Conservation (phyloP, 495 filamentous ascomycete species). For the Daldinia bambusicola region DNA sequence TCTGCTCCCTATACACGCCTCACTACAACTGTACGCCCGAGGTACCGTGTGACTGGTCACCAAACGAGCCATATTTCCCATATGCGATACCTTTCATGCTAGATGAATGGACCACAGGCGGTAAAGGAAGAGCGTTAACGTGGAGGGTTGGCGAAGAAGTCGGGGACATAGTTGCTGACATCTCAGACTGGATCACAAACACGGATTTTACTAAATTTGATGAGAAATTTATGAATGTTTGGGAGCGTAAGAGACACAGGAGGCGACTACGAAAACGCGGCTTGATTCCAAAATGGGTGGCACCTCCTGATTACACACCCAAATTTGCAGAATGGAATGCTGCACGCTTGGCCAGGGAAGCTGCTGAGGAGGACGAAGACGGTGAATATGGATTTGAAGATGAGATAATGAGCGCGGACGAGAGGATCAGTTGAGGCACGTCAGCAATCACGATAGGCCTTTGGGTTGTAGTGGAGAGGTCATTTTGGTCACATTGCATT, state of each 20-base stretch:
- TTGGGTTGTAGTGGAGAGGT: constrained; percentile 7
- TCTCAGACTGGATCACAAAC: constrained; percentile 53
- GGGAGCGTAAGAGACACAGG: constrained; percentile 51
- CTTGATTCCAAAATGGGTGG: constrained; percentile 45
- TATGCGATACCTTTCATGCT: constrained; percentile 65
- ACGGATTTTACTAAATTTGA: constrained; percentile 53
- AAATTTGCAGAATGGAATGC: constrained; percentile 50
- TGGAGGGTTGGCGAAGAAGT: constrained; percentile 49
- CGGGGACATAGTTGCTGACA: constrained; percentile 54
- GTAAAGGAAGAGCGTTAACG: constrained; percentile 49
- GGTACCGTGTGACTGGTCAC: constrained; percentile 58
- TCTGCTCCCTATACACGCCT: constrained; percentile 70
- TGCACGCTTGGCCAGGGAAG: constrained; percentile 49
- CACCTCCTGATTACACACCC: constrained; percentile 48
- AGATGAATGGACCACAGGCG: constrained; percentile 64
- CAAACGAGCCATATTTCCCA: constrained; percentile 63
- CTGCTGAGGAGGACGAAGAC: constrained; percentile 44
- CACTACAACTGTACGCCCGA: constrained; percentile 57
- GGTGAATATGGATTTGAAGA: constrained; percentile 46
- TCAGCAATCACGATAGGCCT: not conserved
- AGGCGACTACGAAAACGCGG: constrained; percentile 56
- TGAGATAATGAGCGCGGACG: constrained; percentile 52
- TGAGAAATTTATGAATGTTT: constrained; percentile 46
- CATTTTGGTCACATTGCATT: not conserved
- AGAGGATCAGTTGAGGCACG: constrained; percentile 38